phyloP scores from a whole-genome alignment of 2,329 filamentous ascomycete species.

The Fusarium floridanum region DNA sequence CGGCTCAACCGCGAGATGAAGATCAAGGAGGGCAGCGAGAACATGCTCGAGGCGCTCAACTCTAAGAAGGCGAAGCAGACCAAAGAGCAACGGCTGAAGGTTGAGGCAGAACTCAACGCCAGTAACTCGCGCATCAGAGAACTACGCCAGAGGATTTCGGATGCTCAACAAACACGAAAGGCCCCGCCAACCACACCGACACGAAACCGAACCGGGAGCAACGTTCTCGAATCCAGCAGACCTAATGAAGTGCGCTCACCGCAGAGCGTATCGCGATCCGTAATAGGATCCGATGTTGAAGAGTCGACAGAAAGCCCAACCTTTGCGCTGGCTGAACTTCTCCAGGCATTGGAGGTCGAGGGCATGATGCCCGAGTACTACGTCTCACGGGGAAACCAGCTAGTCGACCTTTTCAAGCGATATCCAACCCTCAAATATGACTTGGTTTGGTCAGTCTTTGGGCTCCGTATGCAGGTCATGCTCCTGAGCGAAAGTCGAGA shows the following conservation, averaged over 20 bases:
- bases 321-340: slow-evolving; percentile 87
- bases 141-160: slow-evolving; percentile 71
- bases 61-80: slow-evolving; percentile 96
- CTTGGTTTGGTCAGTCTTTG: slow-evolving; percentile 95
- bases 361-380: slow-evolving; percentile 95
- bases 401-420: slow-evolving; percentile 96
- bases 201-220: slow-evolving; percentile 63
- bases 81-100: slow-evolving; percentile 82
- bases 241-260: slow-evolving; percentile 68
- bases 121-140: slow-evolving; percentile 81
- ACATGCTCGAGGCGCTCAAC: slow-evolving; percentile 94
- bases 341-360: slow-evolving; percentile 89
- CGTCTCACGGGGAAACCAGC: slow-evolving; percentile 88
- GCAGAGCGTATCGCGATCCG: slow-evolving; percentile 67
- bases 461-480: slow-evolving; percentile 93
- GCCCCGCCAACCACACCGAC: slow-evolving; percentile 65
- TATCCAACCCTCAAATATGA: slow-evolving; percentile 96
- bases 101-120: slow-evolving; percentile 90
- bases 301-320: slow-evolving; percentile 87
- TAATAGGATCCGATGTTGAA: slow-evolving; percentile 73
- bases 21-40: slow-evolving; percentile 98
- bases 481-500: slow-evolving; percentile 95
- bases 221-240: slow-evolving; percentile 58
- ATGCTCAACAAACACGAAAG: slow-evolving; percentile 65
- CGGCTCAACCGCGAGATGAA: slow-evolving; percentile 95